These are phyloP conservation scores for Aureobasidium pullulans DNA, from an alignment of 2,329 filamentous ascomycete genomes.

Conservation along the genomic window DNA sequence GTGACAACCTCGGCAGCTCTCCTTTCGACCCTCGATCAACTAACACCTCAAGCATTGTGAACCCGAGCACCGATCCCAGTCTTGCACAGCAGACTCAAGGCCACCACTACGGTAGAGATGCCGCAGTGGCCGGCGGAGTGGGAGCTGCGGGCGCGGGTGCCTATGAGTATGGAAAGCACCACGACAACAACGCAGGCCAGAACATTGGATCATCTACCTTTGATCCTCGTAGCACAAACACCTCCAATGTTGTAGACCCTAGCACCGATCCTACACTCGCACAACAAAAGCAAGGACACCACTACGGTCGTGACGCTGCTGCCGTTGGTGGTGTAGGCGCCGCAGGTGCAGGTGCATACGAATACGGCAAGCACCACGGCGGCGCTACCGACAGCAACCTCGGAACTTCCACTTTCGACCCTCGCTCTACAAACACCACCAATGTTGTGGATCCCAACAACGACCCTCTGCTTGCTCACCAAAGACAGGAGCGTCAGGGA, in stretches of 20 bases:
- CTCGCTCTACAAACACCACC: slow-evolving; percentile 22
- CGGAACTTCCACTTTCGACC: slow-evolving; percentile 21
- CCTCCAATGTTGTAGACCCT: slow-evolving; percentile 21
- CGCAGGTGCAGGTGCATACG: slow-evolving; percentile 21
- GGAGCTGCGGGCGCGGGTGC: slow-evolving; percentile 23
- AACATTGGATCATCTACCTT: slow-evolving; percentile 22
- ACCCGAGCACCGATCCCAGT: slow-evolving; percentile 16
- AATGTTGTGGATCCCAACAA: slow-evolving; percentile 11
- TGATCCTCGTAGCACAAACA: slow-evolving; percentile 23
- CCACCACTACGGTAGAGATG: slow-evolving; percentile 28
- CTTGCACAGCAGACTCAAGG: slow-evolving; percentile 12
- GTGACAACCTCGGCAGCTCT: slow-evolving; percentile 19
- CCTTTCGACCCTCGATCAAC: slow-evolving; percentile 23
- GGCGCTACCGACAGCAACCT: slow-evolving; percentile 15
- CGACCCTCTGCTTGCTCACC: slow-evolving; percentile 1
- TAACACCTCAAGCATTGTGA: slow-evolving; percentile 21
- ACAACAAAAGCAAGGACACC: slow-evolving; percentile 18
- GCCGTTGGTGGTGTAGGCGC: slow-evolving; percentile 26
- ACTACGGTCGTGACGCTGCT: slow-evolving; percentile 27
- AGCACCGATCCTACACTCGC: slow-evolving; percentile 4
- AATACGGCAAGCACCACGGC: slow-evolving; percentile 14
- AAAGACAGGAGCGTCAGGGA: slow-evolving; percentile 12
- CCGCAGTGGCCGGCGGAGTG: slow-evolving; percentile 26
- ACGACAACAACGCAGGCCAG: neutral
- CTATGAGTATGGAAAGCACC: slow-evolving; percentile 20